Base-by-base conservation (phyloP, 2,329 filamentous ascomycete genomes). In the Chalaropsis ovoidea region DNA sequence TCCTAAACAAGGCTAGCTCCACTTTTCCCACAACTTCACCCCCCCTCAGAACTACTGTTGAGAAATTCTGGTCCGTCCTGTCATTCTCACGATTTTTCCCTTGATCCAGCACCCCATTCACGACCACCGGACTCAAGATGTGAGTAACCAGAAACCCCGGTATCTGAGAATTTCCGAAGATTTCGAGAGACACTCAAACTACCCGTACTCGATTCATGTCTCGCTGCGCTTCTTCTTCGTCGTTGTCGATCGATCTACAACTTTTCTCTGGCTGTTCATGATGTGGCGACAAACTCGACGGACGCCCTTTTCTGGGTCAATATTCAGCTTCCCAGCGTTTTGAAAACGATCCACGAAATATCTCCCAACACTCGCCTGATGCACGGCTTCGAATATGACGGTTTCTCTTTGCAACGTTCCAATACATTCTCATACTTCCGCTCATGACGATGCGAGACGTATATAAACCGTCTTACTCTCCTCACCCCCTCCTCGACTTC, bases 71-170 rank as follows among this genome's bases (percentile, higher is more conserved):
- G 66, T 65, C 64, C 63, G 54, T 63, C 60, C 43, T 67, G 61
- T 65, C 61, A 64, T 61, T 67, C 63, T 67, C 61, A 65, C 63
- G 63, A 67, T 52, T 67, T 67, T 63, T 61, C 66, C 63, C 63
- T 67, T 65, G 66, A 67, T 67, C 66, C 63, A 67, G 63, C 63
- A 67, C 62, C 66, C 66, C 76, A 76, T 76, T 77, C 73, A 74
- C 73, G 70, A 72, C 71, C 73, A 75, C 72, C 72, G 73, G 75
- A 77, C 73, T 75, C 74, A 77, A 77, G 76, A 77, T 77, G 76
- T 77, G 74, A 77, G 76, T 77, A 69, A 54, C 61, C 42, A 47
- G 6, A 62, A 11, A 31, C 61, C 41, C 41, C n/a, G 15, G 17
- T 47, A 47, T 62, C 24, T 31, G 31, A 58, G 54, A 13, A 39